Evolutionary conservation across 75 land plant genomes (phyloP), one percentile per base, ranked within the genome.

Genomic region (Ceratopteris richardii): DNA sequence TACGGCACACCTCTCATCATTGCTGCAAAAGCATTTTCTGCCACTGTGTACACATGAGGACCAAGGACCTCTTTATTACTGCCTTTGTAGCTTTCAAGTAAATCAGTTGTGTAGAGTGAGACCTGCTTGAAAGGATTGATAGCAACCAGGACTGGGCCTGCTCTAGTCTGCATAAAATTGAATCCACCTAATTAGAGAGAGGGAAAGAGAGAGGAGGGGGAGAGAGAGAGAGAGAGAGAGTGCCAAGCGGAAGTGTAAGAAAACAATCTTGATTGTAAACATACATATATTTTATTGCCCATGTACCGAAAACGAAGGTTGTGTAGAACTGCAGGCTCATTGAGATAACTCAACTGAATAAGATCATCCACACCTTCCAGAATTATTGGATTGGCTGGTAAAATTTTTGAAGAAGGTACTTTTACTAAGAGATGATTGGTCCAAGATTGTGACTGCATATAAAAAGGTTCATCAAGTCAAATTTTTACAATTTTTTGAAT

Each of bases 291-390:
- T 27, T 61, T 66, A 65, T 83, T 82, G 23, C 62, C 61, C 24
- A 59, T 51, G 54, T 77, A 90, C 72, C 98, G 72, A 33, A 72
- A 54, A 27, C 67, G 67, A 23, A 94, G 74, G 65, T 83, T 83
- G 74, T 94, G 85, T 53, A 94, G 80, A 60, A 94, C 83, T 48
- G 98, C 85, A 56, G 98, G 98, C 56, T 94, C 96, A 65, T 94
- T 94, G 69, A 94, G 69, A 63, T 86, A 94, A 70, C 87, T 86
- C 39, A 94, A 80, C 61, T 90, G 84, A 26, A 77, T 81, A 24
- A 94, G 84, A 75, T 94, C 98, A 75, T 90, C 88, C 58, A 83
- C 87, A 14, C 91, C 96, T 51, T 86, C 96, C 13, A 89, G 74
- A 18, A 89, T 77, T 56, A 82, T 79, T 29, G 98, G 96, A 66